These are phyloP conservation scores for Trichoderma koningii DNA, from an alignment of 2,329 filamentous ascomycete genomes.

Conservation along the genomic window DNA sequence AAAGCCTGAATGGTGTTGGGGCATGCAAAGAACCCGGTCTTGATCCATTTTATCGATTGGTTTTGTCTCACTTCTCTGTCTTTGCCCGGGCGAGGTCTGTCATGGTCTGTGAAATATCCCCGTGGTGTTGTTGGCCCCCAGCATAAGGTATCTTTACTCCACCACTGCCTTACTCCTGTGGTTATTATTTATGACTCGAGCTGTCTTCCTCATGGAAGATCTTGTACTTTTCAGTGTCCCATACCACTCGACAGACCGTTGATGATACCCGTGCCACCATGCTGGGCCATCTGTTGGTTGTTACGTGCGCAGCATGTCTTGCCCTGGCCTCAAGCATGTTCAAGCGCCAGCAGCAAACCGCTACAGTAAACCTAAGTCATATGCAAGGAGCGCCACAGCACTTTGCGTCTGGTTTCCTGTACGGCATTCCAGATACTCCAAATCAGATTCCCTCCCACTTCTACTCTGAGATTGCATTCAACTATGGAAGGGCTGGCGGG, in stretches of 20 bases:
- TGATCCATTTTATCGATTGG: no score
- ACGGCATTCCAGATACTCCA: conserved; percentile 21
- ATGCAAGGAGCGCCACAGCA: conserved; percentile 18
- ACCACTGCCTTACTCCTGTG: background rate
- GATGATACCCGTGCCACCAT: background rate
- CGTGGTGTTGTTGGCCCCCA: background rate
- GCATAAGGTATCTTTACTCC: background rate
- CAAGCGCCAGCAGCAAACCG: conserved; percentile 3
- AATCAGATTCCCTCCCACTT: conserved; percentile 24
- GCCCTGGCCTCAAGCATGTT: background rate
- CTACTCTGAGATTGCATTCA: conserved; percentile 21
- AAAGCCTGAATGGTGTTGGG: background rate
- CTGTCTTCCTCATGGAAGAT: background rate
- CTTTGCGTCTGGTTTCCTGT: conserved; percentile 23
- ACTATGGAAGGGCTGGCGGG: conserved; percentile 21
- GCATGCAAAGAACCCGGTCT: background rate
- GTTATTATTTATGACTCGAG: background rate
- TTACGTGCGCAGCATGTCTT: background rate
- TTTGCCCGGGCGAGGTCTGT: background rate
- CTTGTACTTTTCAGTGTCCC: background rate
- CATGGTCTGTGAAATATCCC: background rate
- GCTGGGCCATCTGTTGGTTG: background rate
- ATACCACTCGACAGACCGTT: background rate
- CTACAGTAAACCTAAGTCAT: conserved; percentile 14
- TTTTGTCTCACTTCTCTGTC: background rate